Conservation (phyloP, 1,284 basidiomycete genomes). For the Malassezia obtusa region DNA sequence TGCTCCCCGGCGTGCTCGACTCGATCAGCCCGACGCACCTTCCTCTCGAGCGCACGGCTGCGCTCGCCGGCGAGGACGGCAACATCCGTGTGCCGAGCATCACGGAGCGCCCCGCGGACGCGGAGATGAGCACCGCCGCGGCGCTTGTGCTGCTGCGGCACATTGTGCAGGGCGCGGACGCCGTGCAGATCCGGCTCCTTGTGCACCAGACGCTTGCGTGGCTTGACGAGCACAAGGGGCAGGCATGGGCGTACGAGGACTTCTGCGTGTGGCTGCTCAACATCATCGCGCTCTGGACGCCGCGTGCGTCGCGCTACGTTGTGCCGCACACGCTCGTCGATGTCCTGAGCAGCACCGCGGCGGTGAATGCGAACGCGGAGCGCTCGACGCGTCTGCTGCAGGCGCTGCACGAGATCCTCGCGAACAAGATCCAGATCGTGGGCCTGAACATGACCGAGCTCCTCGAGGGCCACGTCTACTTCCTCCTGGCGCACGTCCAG, state of each 20-base stretch:
- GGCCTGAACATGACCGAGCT: conserved; percentile 86
- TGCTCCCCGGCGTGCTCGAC: conserved; percentile 5
- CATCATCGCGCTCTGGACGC: conserved; percentile 69
- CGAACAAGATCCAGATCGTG: conserved; percentile 68
- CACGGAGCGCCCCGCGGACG: background rate
- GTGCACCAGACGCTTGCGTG: conserved; percentile 58
- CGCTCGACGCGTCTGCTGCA: conserved; percentile 12
- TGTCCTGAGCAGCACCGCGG: background rate
- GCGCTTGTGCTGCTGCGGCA: conserved; percentile 4
- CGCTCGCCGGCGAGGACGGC: background rate
- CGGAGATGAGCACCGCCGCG: background rate
- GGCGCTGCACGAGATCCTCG: conserved; percentile 53
- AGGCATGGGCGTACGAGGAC: conserved; percentile 60
- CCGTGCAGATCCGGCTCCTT: conserved; percentile 60
- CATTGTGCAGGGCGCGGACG: conserved; percentile 62
- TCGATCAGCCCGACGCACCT: background rate
- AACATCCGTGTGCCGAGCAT: background rate
- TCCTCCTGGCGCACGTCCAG: conserved; percentile 64
- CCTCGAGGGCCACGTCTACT: conserved; percentile 55
- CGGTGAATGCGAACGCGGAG: background rate
- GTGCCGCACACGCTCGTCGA: conserved; percentile 78
- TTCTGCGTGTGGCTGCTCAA: conserved; percentile 75
- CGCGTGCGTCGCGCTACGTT: conserved; percentile 82
- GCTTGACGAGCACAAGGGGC: conserved; percentile 26
- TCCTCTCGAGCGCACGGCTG: background rate